phyloP scores from a whole-genome alignment of 2,329 filamentous ascomycete species.

The Lizonia empirigonia region DNA sequence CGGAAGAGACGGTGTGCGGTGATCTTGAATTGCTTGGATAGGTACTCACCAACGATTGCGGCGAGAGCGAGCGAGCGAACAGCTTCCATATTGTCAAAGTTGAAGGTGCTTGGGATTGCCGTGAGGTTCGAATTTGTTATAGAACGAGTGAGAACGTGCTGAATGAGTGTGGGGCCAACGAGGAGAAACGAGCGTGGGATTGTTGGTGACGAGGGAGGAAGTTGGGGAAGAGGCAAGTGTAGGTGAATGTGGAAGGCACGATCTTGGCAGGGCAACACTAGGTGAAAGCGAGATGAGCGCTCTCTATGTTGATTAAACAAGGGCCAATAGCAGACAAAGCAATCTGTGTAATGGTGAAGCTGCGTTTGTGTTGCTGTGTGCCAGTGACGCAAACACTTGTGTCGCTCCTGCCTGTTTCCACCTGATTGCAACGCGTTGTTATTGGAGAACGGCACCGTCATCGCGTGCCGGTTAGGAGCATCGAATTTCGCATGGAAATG shows the following conservation, averaged over 20 bases:
- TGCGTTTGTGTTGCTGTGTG: conserved; percentile 17
- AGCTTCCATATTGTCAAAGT: conserved; percentile 15
- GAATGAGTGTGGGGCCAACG: conserved; percentile 12
- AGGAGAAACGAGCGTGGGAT: conserved; percentile 13
- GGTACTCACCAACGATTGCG: conserved; percentile 19
- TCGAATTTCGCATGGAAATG: neutral
- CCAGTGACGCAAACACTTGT: conserved; percentile 11
- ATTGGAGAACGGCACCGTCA: conserved; percentile 1
- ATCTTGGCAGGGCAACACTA: conserved; percentile 1
- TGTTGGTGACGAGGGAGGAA: conserved; percentile 1
- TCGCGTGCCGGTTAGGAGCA: conserved; percentile 1
- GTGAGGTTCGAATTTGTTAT: neutral
- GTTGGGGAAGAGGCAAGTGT: conserved; percentile 11
- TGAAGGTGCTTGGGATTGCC: neutral
- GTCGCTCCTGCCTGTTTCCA: conserved; percentile 7
- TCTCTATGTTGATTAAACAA: neutral
- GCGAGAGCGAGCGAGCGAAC: conserved; percentile 17
- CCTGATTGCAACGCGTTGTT: conserved; percentile 1
- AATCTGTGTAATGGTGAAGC: conserved; percentile 12
- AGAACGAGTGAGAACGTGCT: conserved; percentile 1
- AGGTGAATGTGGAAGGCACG: conserved; percentile 3
- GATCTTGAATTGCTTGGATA: neutral
- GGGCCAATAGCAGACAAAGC: conserved; percentile 13
- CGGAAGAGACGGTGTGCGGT: neutral
- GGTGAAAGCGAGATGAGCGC: conserved; percentile 6